These are phyloP conservation scores for Sclerotinia nivalis DNA, from an alignment of 2,329 filamentous ascomycete genomes.

Conservation along the genomic window DNA sequence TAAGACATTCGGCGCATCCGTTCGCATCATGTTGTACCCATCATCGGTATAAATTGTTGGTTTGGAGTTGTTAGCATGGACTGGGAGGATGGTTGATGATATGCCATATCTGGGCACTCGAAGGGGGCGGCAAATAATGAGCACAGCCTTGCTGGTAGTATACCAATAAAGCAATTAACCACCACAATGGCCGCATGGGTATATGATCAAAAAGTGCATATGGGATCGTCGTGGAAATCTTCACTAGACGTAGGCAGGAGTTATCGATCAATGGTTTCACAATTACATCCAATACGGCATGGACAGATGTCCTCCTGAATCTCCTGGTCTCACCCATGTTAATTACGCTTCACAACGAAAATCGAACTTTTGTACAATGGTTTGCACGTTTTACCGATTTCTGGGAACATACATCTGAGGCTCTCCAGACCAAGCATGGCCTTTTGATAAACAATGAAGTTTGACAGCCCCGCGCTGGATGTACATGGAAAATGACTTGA, in stretches of 20 bases:
- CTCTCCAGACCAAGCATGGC: background rate
- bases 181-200: slow-evolving; percentile 30
- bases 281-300: slow-evolving; percentile 13
- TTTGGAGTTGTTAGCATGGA: slow-evolving; percentile 51
- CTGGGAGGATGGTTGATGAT: slow-evolving; percentile 61
- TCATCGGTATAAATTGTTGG: slow-evolving; percentile 80
- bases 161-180: slow-evolving; percentile 51
- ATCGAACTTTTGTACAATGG: slow-evolving; percentile 5
- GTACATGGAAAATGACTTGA: slow-evolving; percentile 3
- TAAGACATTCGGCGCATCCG: slow-evolving; percentile 93
- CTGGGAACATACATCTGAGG: background rate
- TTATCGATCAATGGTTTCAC: slow-evolving; percentile 21
- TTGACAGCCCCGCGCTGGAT: background rate
- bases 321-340: background rate
- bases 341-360: slow-evolving; percentile 18
- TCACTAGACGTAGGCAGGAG: slow-evolving; percentile 21
- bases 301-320: slow-evolving; percentile 5
- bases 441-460: slow-evolving; percentile 6
- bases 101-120: slow-evolving; percentile 56
- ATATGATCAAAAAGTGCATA: slow-evolving; percentile 23
- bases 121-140: slow-evolving; percentile 51
- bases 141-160: slow-evolving; percentile 56
- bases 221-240: slow-evolving; percentile 27
- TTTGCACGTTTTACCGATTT: background rate
- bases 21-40: slow-evolving; percentile 97